Base-by-base conservation (phyloP, 495 filamentous ascomycete species). In the Neurospora sp. region DNA sequence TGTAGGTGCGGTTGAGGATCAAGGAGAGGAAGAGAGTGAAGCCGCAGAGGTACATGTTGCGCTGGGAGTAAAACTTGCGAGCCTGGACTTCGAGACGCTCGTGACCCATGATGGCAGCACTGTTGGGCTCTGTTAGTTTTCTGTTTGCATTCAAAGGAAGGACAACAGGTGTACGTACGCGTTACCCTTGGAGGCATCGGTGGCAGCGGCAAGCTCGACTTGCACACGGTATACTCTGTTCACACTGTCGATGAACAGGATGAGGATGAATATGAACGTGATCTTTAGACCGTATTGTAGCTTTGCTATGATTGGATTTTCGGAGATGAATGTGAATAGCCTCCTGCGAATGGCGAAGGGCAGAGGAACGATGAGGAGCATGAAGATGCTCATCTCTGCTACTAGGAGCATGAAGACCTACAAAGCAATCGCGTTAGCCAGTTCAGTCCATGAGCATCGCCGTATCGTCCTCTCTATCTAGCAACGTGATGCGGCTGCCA, bases 1-100 rank as follows among this genome's bases (percentile, higher is more conserved):
- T 91, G 86, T 98, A 98, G 78, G 96, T 98, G 80, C 96, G 94
- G 89, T 99, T 98, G 79, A 99, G 93, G 84, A 99, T 98, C 62
- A 99, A 87, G 44, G 95, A 98, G 72, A 99, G 90, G 90, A 99
- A 99, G 74, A 98, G 92, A 0, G 96, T 99, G 87, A 99, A 99
- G 78, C 96, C 96, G 84, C 96, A 98, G 72, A 99, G 94, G 86
- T 99, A 99, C 96, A 99, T 98, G 89, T 99, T 99, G 80, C 96
- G 95, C 85, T 99, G 94, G 74, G 94, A 97, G 89, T 99, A 99
- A 88, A 99, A 99, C 83, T 98, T 98, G 87, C 96, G 94, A 74
- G 96, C 96, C 83, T 99, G 96, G 20, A 98, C 94, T 84, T 99
- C 96, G 89, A 96, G 93, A 75, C 96, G 94, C 81, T 97, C 96